Evolutionary conservation across 495 filamentous ascomycete species (phyloP).

Genomic region (Pyronema omphalodes): DNA sequence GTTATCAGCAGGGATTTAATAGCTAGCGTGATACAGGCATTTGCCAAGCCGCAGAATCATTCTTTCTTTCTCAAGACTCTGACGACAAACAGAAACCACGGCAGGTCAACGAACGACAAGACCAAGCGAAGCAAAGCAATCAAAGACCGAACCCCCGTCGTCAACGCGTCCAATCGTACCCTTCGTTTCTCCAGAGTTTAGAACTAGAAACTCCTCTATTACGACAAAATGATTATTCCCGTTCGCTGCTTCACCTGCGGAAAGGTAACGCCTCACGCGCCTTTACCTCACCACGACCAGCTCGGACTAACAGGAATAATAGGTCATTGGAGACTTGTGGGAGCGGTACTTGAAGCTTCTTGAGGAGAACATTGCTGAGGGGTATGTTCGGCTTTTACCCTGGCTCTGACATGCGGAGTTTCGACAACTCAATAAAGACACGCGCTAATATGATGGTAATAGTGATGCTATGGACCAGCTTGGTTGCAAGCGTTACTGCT

Average conservation of each 20-base stretch:
- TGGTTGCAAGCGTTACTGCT: slow-evolving; percentile 89
- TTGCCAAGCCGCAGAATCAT: too few relatives aligned
- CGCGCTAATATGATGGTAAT: background rate
- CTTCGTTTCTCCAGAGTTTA: too few relatives aligned
- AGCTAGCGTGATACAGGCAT: too few relatives aligned
- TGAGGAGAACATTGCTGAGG: slow-evolving; percentile 42
- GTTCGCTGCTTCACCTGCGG: slow-evolving; percentile 97
- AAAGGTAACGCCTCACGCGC: slow-evolving; percentile 44
- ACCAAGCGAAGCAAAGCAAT: too few relatives aligned
- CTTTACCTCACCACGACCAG: background rate
- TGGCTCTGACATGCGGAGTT: too few relatives aligned
- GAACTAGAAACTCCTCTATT: too few relatives aligned
- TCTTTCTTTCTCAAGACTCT: background rate
- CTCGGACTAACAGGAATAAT: background rate
- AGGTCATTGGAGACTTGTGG: slow-evolving; percentile 97
- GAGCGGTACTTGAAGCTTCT: slow-evolving; percentile 77
- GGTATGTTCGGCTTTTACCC: slow-evolving; percentile 9
- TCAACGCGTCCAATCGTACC: too few relatives aligned
- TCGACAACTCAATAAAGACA: background rate
- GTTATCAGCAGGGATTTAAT: too few relatives aligned
- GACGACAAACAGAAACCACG: slow-evolving; percentile 11
- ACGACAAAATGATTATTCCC: slow-evolving; percentile 70
- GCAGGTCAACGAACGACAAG: background rate
- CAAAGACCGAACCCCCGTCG: too few relatives aligned
- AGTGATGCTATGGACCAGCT: slow-evolving; percentile 90